phyloP scores from a whole-genome alignment of 2,329 filamentous ascomycete genomes.

The Lasiodiplodia sp. region DNA sequence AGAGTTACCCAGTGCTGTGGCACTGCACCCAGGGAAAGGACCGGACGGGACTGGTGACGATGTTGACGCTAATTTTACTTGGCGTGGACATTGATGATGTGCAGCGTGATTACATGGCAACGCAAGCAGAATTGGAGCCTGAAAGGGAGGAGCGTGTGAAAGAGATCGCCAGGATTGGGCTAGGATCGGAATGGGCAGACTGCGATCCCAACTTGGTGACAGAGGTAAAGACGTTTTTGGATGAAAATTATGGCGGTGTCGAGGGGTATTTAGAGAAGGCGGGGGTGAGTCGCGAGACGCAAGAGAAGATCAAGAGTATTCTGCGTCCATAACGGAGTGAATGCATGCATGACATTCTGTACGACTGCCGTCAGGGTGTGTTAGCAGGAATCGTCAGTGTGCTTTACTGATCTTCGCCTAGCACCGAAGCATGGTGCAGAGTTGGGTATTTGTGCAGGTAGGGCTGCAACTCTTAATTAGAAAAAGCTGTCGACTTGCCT shows the following conservation, averaged over 20 bases:
- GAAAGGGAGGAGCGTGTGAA: slow-evolving; percentile 69
- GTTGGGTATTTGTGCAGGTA: not conserved
- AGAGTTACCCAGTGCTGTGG: slow-evolving; percentile 70
- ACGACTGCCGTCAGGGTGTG: not conserved
- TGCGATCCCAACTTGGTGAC: slow-evolving; percentile 64
- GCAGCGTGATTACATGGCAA: slow-evolving; percentile 74
- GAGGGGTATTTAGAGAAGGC: slow-evolving; percentile 69
- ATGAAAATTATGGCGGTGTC: slow-evolving; percentile 70
- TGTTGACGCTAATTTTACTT: slow-evolving; percentile 72
- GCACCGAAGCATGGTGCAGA: not conserved
- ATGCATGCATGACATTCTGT: not conserved
- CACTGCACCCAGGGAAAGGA: slow-evolving; percentile 94
- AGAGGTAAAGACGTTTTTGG: slow-evolving; percentile 65
- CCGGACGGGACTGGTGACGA: slow-evolving; percentile 75
- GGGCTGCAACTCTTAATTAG: not conserved
- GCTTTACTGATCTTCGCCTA: not conserved
- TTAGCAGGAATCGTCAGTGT: not conserved
- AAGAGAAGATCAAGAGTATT: slow-evolving; percentile 44
- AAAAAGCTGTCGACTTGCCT: not conserved
- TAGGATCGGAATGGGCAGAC: slow-evolving; percentile 63
- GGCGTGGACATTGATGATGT: slow-evolving; percentile 66
- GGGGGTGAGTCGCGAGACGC: slow-evolving; percentile 55
- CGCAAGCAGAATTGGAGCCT: slow-evolving; percentile 64
- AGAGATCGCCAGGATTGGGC: slow-evolving; percentile 74
- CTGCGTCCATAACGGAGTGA: slow-evolving; percentile 32